Evolutionary conservation across 139 green algal genomes (phyloP).

Genomic region (Desmodesmus armatus): DNA sequence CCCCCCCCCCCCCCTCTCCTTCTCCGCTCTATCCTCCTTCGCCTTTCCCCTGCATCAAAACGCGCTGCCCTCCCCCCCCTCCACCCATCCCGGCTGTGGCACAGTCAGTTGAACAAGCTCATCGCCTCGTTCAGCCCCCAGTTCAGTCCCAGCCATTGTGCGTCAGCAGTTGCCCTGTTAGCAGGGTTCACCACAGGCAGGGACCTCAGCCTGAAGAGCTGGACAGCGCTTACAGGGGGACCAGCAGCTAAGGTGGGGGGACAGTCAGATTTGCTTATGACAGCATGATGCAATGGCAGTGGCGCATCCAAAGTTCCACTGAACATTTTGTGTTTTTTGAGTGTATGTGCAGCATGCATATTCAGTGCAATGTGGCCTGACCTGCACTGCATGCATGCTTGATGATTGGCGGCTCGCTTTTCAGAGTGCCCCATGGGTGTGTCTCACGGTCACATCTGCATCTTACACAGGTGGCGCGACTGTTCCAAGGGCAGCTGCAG

Average conservation of each 20-base stretch:
- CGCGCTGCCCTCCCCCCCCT: not conserved
- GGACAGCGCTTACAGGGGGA: not conserved
- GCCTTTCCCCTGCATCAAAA: not conserved
- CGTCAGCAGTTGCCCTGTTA: slow-evolving; percentile 16
- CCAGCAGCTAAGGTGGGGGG: too few relatives aligned
- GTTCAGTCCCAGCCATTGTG: not conserved
- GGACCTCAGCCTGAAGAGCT: not conserved
- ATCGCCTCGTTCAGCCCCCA: not conserved
- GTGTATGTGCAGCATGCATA: too few relatives aligned
- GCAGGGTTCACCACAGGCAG: slow-evolving; percentile 11
- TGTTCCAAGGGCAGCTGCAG: not conserved
- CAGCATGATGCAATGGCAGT: not conserved
- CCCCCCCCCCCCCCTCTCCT: not conserved
- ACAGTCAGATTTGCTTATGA: too few relatives aligned
- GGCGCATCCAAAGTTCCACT: too few relatives aligned
- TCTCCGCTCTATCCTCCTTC: not conserved
- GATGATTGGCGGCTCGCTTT: too few relatives aligned
- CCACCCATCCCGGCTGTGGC: too few relatives aligned
- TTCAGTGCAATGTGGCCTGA: too few relatives aligned
- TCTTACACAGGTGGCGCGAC: too few relatives aligned
- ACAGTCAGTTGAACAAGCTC: slow-evolving; percentile 24
- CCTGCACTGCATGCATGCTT: too few relatives aligned
- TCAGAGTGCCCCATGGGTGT: too few relatives aligned
- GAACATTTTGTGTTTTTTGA: too few relatives aligned
- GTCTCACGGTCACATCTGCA: too few relatives aligned